phyloP scores from a whole-genome alignment of 257 asterid genomes.

The Fraxinus anomala region DNA sequence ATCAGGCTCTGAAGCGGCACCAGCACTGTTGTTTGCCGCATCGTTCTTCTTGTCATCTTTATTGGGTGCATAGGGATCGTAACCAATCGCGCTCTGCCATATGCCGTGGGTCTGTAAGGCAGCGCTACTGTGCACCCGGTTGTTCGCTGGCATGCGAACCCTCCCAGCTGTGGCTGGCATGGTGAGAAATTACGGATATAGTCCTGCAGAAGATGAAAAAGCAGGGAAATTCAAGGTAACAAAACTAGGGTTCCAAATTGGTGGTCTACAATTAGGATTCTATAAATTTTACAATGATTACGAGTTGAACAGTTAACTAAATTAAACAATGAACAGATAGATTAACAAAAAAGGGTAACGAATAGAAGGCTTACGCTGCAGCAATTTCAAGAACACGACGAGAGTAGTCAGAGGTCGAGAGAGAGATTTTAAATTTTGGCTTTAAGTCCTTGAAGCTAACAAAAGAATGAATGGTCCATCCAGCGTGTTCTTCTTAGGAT shows the following conservation, averaged over 20 bases:
- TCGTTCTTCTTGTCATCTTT: slow-evolving; percentile 60
- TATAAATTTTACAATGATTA: background rate
- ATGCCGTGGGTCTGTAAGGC: slow-evolving; percentile 98
- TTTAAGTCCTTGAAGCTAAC: no score
- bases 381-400: background rate
- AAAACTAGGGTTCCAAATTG: slow-evolving; percentile 5
- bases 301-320: background rate
- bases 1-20: slow-evolving; percentile 39
- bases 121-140: slow-evolving; percentile 99
- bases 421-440: background rate
- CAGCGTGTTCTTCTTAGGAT: no score
- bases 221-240: background rate
- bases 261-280: background rate
- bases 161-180: slow-evolving; percentile 99
- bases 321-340: background rate
- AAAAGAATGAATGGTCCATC: no score
- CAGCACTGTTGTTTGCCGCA: background rate
- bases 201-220: background rate
- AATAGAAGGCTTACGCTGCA: slow-evolving; percentile 3
- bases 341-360: background rate
- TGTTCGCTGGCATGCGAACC: slow-evolving; percentile 99
- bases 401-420: no score
- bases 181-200: slow-evolving; percentile 27
- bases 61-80: slow-evolving; percentile 93
- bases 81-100: slow-evolving; percentile 99